Evolutionary conservation across 768 basidiomycete species (phyloP).

Genomic region (Gloeophyllum trabeum): DNA sequence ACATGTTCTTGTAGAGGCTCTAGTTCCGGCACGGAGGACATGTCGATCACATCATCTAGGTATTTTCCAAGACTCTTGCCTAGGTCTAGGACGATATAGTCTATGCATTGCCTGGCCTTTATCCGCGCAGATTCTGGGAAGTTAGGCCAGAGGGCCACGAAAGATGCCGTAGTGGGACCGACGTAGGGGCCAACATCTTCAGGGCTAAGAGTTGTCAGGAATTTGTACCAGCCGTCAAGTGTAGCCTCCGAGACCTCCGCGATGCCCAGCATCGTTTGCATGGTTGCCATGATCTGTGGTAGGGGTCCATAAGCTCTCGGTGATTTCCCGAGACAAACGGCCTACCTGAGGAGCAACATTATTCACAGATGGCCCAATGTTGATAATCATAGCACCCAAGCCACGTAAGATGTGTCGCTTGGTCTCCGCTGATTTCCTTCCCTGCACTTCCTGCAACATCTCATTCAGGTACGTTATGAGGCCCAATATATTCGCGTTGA

Average conservation of each 20-base stretch:
- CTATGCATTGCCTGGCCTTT: constrained; percentile 47
- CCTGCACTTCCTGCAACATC: constrained; percentile 73
- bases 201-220: constrained; percentile 55
- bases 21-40: constrained; percentile 63
- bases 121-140: constrained; percentile 42
- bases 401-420: constrained; percentile 77
- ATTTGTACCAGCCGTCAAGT: constrained; percentile 68
- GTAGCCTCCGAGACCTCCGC: constrained; percentile 70
- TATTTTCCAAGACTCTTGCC: constrained; percentile 39
- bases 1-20: constrained; percentile 29
- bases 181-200: constrained; percentile 74
- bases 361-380: constrained; percentile 61
- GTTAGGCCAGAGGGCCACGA: constrained; percentile 66
- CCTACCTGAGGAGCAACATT: constrained; percentile 80
- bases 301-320: not conserved
- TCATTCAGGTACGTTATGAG: constrained; percentile 80
- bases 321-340: not conserved
- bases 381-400: constrained; percentile 58
- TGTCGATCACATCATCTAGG: constrained; percentile 72
- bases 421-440: constrained; percentile 53
- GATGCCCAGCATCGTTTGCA: constrained; percentile 80
- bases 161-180: constrained; percentile 77
- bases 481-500: constrained; percentile 73
- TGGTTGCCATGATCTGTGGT: constrained; percentile 83
- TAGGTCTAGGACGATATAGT: constrained; percentile 59